Conservation (phyloP, 371 early-diverging fungal genomes). For the Mucor indicus region DNA sequence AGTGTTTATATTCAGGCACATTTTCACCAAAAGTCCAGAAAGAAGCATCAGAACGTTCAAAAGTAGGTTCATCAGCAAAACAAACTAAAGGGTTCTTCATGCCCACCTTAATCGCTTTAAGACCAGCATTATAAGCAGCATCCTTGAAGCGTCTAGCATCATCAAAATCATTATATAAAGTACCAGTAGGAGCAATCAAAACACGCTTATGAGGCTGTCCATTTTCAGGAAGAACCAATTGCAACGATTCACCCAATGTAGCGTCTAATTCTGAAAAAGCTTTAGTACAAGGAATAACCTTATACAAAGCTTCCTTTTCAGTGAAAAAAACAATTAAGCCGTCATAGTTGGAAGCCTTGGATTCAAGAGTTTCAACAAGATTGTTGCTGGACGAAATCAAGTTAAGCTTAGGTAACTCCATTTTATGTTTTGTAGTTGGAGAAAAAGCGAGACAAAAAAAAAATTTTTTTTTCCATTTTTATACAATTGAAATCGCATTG, state of each 20-base stretch:
- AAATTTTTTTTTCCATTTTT: slow-evolving; percentile 3
- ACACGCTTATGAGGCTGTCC: slow-evolving; percentile 56
- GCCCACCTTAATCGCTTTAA: slow-evolving; percentile 68
- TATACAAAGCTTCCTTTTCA: slow-evolving; percentile 25
- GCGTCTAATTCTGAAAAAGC: slow-evolving; percentile 30
- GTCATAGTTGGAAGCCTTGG: slow-evolving; percentile 18
- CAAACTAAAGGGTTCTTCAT: slow-evolving; percentile 55
- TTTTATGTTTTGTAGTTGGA: slow-evolving; percentile 1
- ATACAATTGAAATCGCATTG: no score
- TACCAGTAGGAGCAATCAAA: slow-evolving; percentile 71
- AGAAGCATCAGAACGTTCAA: slow-evolving; percentile 6
- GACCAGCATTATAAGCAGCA: slow-evolving; percentile 61
- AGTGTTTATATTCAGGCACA: slow-evolving; percentile 58
- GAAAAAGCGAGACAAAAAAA: background rate
- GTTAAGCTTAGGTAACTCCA: slow-evolving; percentile 15
- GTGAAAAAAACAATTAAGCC: slow-evolving; percentile 41
- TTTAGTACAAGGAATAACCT: slow-evolving; percentile 23
- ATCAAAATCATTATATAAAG: slow-evolving; percentile 71
- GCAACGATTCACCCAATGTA: slow-evolving; percentile 38
- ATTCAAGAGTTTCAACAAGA: background rate
- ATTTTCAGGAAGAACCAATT: slow-evolving; percentile 34
- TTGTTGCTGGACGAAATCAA: background rate
- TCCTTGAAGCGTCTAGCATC: slow-evolving; percentile 78
- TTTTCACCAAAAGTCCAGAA: slow-evolving; percentile 30
- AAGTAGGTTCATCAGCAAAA: slow-evolving; percentile 54